These are phyloP conservation scores for Rhododendron simsii DNA, from an alignment of 148 eudicot species.

Conservation along the genomic window DNA sequence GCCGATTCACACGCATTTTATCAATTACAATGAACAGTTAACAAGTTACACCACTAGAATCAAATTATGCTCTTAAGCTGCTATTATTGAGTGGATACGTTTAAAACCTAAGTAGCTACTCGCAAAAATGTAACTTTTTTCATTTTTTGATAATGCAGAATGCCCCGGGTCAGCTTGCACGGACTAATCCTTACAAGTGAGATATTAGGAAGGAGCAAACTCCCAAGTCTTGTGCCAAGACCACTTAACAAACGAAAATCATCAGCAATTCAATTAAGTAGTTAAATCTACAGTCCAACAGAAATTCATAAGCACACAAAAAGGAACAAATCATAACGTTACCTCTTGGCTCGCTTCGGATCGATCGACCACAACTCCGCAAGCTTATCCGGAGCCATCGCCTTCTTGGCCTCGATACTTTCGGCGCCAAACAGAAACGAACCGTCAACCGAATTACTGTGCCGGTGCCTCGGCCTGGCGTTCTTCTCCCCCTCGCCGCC, in stretches of 20 bases:
- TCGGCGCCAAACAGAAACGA: slow-evolving; percentile 31
- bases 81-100: not conserved
- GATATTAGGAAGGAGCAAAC: not conserved
- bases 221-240: not conserved
- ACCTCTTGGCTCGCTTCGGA: slow-evolving; percentile 93
- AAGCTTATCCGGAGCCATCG: slow-evolving; percentile 82
- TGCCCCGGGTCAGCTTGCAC: too few relatives aligned
- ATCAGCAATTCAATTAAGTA: not conserved
- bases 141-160: not conserved
- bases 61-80: not conserved
- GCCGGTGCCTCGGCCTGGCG: slow-evolving; percentile 43
- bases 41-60: not conserved
- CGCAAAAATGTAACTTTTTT: not conserved
- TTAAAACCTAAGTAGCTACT: not conserved
- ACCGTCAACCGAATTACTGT: slow-evolving; percentile 59
- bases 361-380: slow-evolving; percentile 82
- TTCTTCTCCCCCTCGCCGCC: slow-evolving; percentile 17
- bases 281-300: not conserved
- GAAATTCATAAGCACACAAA: not conserved
- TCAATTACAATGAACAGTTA: not conserved
- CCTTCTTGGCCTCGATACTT: slow-evolving; percentile 77
- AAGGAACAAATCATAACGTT: not conserved
- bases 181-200: too few relatives aligned
- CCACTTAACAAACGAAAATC: not conserved
- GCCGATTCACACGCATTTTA: not conserved